A percentile compares a stretch with the other conserved stretches of the same genome.
Conservation (phyloP, 2,329 filamentous ascomycete species). For the Aurifilum marmelostoma region DNA sequence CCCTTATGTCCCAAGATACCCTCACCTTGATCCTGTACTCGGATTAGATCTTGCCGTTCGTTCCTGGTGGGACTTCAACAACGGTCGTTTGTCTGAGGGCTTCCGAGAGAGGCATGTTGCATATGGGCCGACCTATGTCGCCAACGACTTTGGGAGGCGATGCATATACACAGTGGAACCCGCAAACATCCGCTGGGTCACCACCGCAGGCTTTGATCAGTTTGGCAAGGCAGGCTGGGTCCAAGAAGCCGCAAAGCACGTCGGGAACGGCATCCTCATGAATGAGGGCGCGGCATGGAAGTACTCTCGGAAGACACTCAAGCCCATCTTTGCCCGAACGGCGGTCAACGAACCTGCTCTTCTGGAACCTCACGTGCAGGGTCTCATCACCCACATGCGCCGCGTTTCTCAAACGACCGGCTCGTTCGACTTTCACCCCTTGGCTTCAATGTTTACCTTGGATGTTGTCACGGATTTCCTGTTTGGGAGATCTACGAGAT, state of each 20-base stretch:
- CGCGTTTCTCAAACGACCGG: background rate
- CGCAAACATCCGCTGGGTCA: slow-evolving; percentile 23
- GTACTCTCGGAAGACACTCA: slow-evolving; percentile 18
- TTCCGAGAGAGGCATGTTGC: slow-evolving; percentile 16
- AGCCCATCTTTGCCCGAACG: slow-evolving; percentile 17
- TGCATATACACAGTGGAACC: slow-evolving; percentile 27
- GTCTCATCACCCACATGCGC: slow-evolving; percentile 15
- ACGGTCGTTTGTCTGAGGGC: slow-evolving; percentile 20
- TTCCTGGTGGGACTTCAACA: slow-evolving; percentile 20
- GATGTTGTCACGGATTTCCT: slow-evolving; percentile 28
- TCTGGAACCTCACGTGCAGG: slow-evolving; percentile 25
- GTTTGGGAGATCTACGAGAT: slow-evolving; percentile 23
- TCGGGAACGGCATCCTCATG: slow-evolving; percentile 25
- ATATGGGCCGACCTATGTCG: slow-evolving; percentile 19
- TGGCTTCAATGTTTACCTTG: slow-evolving; percentile 23
- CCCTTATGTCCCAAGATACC: slow-evolving; percentile 11
- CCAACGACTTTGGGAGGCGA: background rate
- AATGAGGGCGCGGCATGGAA: slow-evolving; percentile 27
- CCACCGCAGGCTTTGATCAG: background rate
- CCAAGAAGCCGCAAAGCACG: slow-evolving; percentile 23
- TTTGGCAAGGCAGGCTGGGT: slow-evolving; percentile 27
- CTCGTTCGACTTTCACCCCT: slow-evolving; percentile 23
- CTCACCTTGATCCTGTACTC: slow-evolving; percentile 13
- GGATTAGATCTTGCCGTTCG: slow-evolving; percentile 16
- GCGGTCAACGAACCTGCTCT: slow-evolving; percentile 16